Base-by-base conservation (phyloP, 176 grass and related monocot genomes). In the Hsuehochloa calcarea region DNA sequence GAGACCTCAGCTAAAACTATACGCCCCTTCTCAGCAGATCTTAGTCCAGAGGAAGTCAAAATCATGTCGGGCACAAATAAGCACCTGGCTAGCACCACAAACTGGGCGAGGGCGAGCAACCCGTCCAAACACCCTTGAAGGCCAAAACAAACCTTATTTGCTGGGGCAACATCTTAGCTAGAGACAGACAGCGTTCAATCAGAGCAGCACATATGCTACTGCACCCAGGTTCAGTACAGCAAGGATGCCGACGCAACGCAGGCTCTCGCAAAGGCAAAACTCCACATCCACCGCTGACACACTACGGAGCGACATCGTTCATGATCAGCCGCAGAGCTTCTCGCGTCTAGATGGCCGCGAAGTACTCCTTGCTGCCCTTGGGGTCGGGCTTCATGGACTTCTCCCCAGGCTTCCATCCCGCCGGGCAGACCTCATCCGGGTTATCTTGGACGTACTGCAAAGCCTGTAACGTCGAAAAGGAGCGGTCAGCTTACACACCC, bases 361-460 rank as follows among this genome's bases (percentile, higher is more conserved):
- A 99, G 74, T 90, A 97, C 58, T 97, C 94, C 84, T 97, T 92
- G 88, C 94, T 94, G 20, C 89, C 89, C 85, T 94, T 97, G 29
- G 92, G 89, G 77, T 97, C 92, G 5, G 89, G 90, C 88, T 97
- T 97, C 94, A 97, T 97, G 0, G 94, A 84, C 73, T 86, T 96
- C 6, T 99, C 96, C 75, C 91, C 91, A 35, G 93, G 91, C 51
- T 99, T 99, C 93, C 93, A 94, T 74, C 93, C 93, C 8, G 93
- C 93, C 22, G 93, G 96, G 84, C 93, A 98, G 22, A 99, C 97
- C 86, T 99, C 97, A 25, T 99, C 97, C 1, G 93, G 97, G 88
- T 99, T 99, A 41, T 98, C 91, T 80, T 98, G 93, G 65, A 98
- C 96, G 81, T 93, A 95, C 27, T 94, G 88, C 84, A 98, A 35